phyloP scores from a whole-genome alignment of 805 yeast genomes.

The Metschnikowia chrysomelidarum region DNA sequence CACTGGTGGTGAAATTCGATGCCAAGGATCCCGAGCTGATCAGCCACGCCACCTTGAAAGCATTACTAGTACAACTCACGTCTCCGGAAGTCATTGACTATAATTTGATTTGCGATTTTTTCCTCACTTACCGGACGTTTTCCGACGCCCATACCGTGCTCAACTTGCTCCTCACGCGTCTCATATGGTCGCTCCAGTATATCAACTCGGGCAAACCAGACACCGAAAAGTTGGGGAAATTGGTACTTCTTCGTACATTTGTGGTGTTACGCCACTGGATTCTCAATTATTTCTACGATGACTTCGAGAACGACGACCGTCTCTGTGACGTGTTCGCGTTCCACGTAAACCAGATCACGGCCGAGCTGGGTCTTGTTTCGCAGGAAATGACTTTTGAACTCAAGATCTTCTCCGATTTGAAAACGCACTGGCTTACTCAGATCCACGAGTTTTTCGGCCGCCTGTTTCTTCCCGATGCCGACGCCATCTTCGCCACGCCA shows the following conservation, averaged over 20 bases:
- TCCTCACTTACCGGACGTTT: constrained; percentile 77
- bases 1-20: constrained; percentile 34
- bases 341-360: constrained; percentile 40
- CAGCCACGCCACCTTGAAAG: constrained; percentile 39
- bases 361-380: constrained; percentile 29
- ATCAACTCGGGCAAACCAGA: constrained; percentile 28
- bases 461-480: constrained; percentile 21
- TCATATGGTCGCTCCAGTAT: constrained; percentile 67
- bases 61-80: constrained; percentile 60
- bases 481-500: constrained; percentile 15
- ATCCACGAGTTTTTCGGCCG: constrained; percentile 33
- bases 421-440: constrained; percentile 39
- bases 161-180: constrained; percentile 58
- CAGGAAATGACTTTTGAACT: constrained; percentile 32
- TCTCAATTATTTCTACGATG: constrained; percentile 81
- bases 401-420: constrained; percentile 39
- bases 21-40: constrained; percentile 30
- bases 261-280: constrained; percentile 89
- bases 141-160: constrained; percentile 57
- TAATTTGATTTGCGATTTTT: constrained; percentile 77
- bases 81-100: constrained; percentile 77
- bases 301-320: constrained; percentile 44
- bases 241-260: constrained; percentile 76
- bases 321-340: constrained; percentile 48
- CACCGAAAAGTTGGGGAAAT: constrained; percentile 49